Evolutionary conservation across 345 rosid genomes (phyloP), one percentile per base, ranked within the genome.

Genomic region (Citrus hindsii): DNA sequence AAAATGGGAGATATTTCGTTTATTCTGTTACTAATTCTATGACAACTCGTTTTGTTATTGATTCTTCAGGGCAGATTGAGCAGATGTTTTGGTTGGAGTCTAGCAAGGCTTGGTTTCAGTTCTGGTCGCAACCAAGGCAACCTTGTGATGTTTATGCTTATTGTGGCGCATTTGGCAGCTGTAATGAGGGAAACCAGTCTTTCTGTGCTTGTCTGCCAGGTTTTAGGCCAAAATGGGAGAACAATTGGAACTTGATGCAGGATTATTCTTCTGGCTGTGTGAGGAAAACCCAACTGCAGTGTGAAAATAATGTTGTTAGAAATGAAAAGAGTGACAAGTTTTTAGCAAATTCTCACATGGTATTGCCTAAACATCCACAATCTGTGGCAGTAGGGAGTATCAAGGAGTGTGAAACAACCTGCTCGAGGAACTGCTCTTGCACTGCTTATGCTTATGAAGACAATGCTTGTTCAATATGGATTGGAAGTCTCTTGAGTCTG

Each of bases 131-230:
- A 65, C 98, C 94, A n/a, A 83, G 86, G 32, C 84, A 82, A 72
- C 94, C 87, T 56, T 93, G 98, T n/a, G 81, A 92, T 58, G 98
- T 95, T 27, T 81, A 91, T 60, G 86, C 83, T 14, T 90, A 73
- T 46, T 95, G 98, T 78, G 97, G 98, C 30, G 79, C 91, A 33
- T 91, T 86, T 69, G 94, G 95, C 53, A 80, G 76, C 71, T 93
- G 98, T 77, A 83, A 46, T 5, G 89, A 79, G 14, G 77, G 77
- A 1, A 80, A 84, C 14, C 63, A 79, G 76, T 88, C 87, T 58
- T 88, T 76, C 85, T 92, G 97, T 32, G 40, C n/a, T 4, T 93
- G 97, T 65, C 69, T 84, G 85, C 70, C 18, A 0, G 91, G 95
- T 24, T 95, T 93, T 81, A 75, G 56, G n/a, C 85, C 86, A 0